phyloP scores from a whole-genome alignment of 2,329 filamentous ascomycete species.

The Pseudogymnoascus sp. region DNA sequence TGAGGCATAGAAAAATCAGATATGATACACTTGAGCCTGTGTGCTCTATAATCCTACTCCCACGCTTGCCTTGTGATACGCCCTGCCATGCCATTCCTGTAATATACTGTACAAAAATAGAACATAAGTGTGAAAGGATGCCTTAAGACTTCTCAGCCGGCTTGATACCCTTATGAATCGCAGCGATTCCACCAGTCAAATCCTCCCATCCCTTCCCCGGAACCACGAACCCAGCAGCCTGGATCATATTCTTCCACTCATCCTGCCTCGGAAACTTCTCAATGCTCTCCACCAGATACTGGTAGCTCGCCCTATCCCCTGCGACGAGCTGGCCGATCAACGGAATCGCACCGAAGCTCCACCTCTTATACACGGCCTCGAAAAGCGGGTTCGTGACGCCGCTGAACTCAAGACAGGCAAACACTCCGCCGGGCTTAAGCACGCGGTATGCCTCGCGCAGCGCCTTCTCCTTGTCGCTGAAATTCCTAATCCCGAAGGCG shows the following conservation, averaged over 20 bases:
- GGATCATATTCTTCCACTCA: constrained; percentile 75
- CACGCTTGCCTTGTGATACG: constrained; percentile 6
- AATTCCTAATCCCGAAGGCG: constrained; percentile 94
- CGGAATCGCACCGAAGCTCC: constrained; percentile 92
- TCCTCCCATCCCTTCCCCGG: constrained; percentile 82
- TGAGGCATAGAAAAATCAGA: constrained; percentile 25
- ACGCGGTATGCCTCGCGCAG: constrained; percentile 78
- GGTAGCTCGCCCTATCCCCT: constrained; percentile 89
- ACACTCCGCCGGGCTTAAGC: constrained; percentile 87
- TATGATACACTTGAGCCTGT: constrained; percentile 21
- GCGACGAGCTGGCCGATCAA: constrained; percentile 92
- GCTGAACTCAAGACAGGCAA: constrained; percentile 92
- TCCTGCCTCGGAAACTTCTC: constrained; percentile 82
- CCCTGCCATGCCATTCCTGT: constrained; percentile 9
- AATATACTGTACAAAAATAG: constrained; percentile 11
- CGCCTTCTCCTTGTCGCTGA: constrained; percentile 80
- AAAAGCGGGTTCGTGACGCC: constrained; percentile 66
- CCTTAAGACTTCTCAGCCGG: constrained; percentile 33
- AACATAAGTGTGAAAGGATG: neutral
- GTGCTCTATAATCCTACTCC: constrained; percentile 16
- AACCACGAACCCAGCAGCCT: constrained; percentile 74
- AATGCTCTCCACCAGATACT: constrained; percentile 98
- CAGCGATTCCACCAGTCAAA: constrained; percentile 83
- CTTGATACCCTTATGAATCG: constrained; percentile 95
- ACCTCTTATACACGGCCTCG: constrained; percentile 82